phyloP scores from a whole-genome alignment of 805 yeast genomes.

The Priceomyces medius region DNA sequence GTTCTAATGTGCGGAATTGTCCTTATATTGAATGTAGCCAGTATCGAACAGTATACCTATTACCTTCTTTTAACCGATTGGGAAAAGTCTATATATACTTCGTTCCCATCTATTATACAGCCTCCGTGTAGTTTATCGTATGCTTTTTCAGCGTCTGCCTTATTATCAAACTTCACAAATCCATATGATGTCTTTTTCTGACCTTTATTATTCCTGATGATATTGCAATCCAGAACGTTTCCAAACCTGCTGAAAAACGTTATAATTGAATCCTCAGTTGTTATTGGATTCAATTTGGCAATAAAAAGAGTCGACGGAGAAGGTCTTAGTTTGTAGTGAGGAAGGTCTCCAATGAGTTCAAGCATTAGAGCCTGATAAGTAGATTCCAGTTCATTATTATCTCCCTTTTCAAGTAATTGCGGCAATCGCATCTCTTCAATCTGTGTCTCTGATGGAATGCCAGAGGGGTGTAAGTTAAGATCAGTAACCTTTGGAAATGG shows the following conservation, averaged over 20 bases:
- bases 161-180: constrained; percentile 54
- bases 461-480: constrained; percentile 22
- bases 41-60: no score
- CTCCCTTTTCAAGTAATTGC: constrained; percentile 11
- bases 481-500: constrained; percentile 36
- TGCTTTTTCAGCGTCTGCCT: constrained; percentile 57
- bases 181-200: constrained; percentile 59
- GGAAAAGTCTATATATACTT: constrained; percentile 67
- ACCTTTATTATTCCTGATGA: constrained; percentile 49
- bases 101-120: constrained; percentile 60
- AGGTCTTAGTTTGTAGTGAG: constrained; percentile 57
- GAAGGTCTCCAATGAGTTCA: constrained; percentile 64
- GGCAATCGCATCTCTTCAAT: constrained; percentile 12
- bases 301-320: constrained; percentile 61
- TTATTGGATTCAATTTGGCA: constrained; percentile 62
- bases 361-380: constrained; percentile 58
- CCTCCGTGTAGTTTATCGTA: constrained; percentile 57
- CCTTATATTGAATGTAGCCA: no score
- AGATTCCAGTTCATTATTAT: constrained; percentile 27
- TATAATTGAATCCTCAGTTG: constrained; percentile 55
- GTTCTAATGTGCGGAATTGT: not conserved
- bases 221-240: constrained; percentile 47
- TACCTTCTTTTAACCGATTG: constrained; percentile 35
- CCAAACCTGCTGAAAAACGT: constrained; percentile 66
- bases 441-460: constrained; percentile 12